Percentiles rank a stretch among this genome's conserved stretches.
phyloP scores from a whole-genome alignment of 257 asterid genomes.

The Solanum piurae region DNA sequence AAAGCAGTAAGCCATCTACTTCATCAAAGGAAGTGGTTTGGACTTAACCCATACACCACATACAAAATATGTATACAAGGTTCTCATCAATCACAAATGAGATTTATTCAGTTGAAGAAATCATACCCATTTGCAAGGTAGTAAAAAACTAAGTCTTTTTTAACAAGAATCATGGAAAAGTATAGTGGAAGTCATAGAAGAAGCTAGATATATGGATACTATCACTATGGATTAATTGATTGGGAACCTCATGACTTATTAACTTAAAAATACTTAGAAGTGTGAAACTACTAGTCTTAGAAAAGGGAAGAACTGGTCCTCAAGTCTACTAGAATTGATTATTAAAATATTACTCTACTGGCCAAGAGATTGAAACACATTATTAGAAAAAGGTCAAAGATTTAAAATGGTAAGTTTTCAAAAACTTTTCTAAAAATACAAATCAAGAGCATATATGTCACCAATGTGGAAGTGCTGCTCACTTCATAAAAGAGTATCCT shows the following conservation, averaged over 20 bases:
- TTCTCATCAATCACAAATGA: neutral
- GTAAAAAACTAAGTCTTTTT: neutral
- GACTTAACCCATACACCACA: neutral
- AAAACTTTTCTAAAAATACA: neutral
- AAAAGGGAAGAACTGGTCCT: neutral
- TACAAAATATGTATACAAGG: neutral
- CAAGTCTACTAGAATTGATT: neutral
- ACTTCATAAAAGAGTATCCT: neutral
- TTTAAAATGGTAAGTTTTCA: neutral
- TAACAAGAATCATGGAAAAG: neutral
- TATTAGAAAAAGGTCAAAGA: neutral
- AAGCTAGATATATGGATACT: neutral
- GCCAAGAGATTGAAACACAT: neutral
- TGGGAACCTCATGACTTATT: neutral
- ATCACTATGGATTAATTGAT: neutral
- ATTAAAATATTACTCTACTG: too few species aligned
- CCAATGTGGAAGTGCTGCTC: neutral
- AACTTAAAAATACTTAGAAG: neutral
- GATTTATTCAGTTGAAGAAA: neutral
- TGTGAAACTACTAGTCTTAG: neutral
- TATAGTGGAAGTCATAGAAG: neutral
- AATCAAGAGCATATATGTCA: neutral
- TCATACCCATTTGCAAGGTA: neutral
- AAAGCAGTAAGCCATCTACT: neutral
- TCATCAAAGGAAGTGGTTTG: neutral